A percentile compares a stretch with the other conserved stretches of the same genome.
These are phyloP conservation scores for Penicillium ochrochloron DNA, from an alignment of 495 filamentous ascomycete genomes.

Conservation along the genomic window DNA sequence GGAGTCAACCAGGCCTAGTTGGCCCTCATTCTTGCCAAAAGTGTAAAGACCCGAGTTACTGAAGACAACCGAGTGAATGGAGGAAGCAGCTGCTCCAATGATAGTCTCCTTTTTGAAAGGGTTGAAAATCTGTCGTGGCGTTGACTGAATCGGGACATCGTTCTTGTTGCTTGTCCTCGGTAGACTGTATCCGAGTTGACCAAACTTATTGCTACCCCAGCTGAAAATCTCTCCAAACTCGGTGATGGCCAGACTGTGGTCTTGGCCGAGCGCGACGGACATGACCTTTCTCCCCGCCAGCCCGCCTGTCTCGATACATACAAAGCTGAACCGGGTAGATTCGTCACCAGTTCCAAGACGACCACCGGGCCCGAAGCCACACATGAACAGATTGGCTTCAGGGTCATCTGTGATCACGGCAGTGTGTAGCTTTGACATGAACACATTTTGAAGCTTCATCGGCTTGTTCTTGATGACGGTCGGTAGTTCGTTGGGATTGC, in stretches of 20 bases:
- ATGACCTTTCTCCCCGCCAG: conserved; percentile 71
- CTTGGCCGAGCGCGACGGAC: conserved; percentile 81
- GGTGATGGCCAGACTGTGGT: conserved; percentile 86
- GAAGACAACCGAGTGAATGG: conserved; percentile 88
- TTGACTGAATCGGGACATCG: conserved; percentile 78
- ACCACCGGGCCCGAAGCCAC: conserved; percentile 89
- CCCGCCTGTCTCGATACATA: conserved; percentile 73
- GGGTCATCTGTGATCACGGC: conserved; percentile 90
- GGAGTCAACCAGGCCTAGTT: conserved; percentile 91
- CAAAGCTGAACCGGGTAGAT: conserved; percentile 81
- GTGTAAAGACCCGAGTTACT: conserved; percentile 82
- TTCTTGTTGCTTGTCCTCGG: conserved; percentile 55
- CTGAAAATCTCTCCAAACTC: conserved; percentile 83
- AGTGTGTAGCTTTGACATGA: conserved; percentile 89
- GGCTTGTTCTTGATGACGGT: conserved; percentile 69
- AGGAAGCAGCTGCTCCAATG: conserved; percentile 84
- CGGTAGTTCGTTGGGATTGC: conserved; percentile 59
- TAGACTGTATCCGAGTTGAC: conserved; percentile 83
- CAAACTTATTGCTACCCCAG: conserved; percentile 88
- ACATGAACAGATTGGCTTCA: conserved; percentile 89
- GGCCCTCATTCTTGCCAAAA: conserved; percentile 95
- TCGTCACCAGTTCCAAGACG: conserved; percentile 91
- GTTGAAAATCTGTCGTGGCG: conserved; percentile 88
- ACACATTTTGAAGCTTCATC: conserved; percentile 73
- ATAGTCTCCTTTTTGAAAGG: conserved; percentile 84